Base-by-base conservation (phyloP, 768 basidiomycete species). In the Leccinum sublutescens region DNA sequence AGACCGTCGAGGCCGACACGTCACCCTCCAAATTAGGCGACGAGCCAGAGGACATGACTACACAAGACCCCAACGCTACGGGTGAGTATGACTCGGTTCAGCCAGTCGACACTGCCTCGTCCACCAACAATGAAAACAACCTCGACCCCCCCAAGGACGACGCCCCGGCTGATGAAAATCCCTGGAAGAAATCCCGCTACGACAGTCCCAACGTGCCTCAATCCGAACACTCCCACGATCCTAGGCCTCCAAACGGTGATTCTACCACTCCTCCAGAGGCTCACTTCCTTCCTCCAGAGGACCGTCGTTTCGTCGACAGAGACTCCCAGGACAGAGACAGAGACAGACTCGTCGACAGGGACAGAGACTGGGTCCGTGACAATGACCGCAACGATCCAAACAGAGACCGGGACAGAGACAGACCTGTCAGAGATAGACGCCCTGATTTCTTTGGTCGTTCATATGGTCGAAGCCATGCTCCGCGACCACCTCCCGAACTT, bases 401-500 rank as follows among this genome's bases (percentile, higher is more conserved):
- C 54, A 67, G 67, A 60, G 71, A 69, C 52, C 71, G 68, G 38
- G 73, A 74, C 56, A 72, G 73, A 60, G 77, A 72, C 40, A 63
- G 72, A 54, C 70, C 75, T 12, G 34, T 54, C 54, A 63, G 69
- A n/a, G 68, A 78, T n/a, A 75, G 75, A 52, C 74, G 77, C 25
- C 68, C 74, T 43, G 77, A 77, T 23, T 72, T 73, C 48, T 68
- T 68, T 60, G 73, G 73, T 50, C 76, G 74, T 58, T 76, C 74
- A 49, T 79, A 75, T 61, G 77, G 71, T 57, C 75, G 69, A 66
- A 72, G 68, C 60, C 76, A 77, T 61, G 66, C 68, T 21, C 77
- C 79, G 17, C 70, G 79, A 48, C 78, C 78, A 23, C 79, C 77
- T 25, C 75, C 78, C 52, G 81, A 82, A 52, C 74, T 76, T 52